Percentiles rank a stretch among this genome's conserved stretches.
Conservation (phyloP, 768 basidiomycete genomes). For the Boletus sp. region DNA sequence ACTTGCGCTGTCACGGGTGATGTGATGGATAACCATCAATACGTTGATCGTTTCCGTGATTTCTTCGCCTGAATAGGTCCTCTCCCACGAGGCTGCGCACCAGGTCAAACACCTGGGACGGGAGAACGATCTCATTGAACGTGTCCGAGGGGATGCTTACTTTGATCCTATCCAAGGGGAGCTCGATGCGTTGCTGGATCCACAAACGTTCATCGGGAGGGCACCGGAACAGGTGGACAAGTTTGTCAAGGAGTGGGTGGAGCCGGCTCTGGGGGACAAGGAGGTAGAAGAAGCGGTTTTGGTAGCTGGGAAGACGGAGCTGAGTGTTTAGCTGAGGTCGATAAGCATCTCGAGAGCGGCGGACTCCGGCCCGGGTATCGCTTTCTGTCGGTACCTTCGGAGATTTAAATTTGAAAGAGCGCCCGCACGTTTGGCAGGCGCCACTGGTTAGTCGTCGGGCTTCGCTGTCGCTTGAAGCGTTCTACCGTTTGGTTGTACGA, state of each 20-base stretch:
- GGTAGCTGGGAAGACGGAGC: constrained; percentile 56
- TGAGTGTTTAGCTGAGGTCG: constrained; percentile 22
- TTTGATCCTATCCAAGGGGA: constrained; percentile 84
- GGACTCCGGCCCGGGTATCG: constrained; percentile 22
- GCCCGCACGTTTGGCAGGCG: neutral
- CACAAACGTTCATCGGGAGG: constrained; percentile 85
- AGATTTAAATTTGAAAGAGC: constrained; percentile 18
- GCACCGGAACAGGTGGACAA: constrained; percentile 93
- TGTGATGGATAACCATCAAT: constrained; percentile 10
- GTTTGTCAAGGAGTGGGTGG: constrained; percentile 85
- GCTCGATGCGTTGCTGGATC: constrained; percentile 77
- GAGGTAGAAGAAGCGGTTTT: constrained; percentile 54
- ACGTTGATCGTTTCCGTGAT: constrained; percentile 2
- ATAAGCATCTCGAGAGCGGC: too few species aligned
- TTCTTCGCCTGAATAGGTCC: constrained; percentile 49
- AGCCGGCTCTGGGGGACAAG: constrained; percentile 65
- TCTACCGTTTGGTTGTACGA: neutral
- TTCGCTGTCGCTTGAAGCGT: neutral
- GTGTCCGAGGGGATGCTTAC: constrained; percentile 77
- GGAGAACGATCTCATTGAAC: constrained; percentile 93
- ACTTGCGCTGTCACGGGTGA: constrained; percentile 11
- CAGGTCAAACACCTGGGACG: constrained; percentile 94
- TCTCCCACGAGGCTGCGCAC: constrained; percentile 91
- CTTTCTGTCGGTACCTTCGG: constrained; percentile 18
- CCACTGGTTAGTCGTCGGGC: neutral